Evolutionary conservation across 352 stramenopile genomes (phyloP).

Genomic region (Pythium grandisporangium): DNA sequence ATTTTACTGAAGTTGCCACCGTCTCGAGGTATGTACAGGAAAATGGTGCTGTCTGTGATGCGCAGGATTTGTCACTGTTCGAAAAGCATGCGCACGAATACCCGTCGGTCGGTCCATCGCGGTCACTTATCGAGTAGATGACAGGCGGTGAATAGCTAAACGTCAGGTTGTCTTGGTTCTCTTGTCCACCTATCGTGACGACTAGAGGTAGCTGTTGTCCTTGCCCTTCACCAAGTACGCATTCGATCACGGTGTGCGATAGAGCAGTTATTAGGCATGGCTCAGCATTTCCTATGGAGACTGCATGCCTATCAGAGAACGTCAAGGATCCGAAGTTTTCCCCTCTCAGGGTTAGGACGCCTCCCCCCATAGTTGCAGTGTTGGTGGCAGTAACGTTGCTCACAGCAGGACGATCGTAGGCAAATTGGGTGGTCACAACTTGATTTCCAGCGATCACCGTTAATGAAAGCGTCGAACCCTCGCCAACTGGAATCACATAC

Average conservation of each 20-base stretch:
- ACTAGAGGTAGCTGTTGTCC: constrained; percentile 21
- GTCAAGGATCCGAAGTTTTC: constrained; percentile 37
- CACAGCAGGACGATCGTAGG: constrained; percentile 41
- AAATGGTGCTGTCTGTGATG: constrained; percentile 25
- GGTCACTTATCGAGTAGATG: constrained; percentile 25
- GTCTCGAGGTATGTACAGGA: constrained; percentile 23
- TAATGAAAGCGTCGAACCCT: constrained; percentile 27
- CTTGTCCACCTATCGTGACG: constrained; percentile 31
- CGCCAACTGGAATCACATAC: constrained; percentile 36
- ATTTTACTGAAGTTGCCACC: too few species aligned
- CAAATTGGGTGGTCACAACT: constrained; percentile 21
- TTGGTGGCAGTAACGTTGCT: constrained; percentile 18
- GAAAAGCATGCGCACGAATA: constrained; percentile 35
- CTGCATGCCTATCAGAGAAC: constrained; percentile 23
- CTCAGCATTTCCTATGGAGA: constrained; percentile 12
- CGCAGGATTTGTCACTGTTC: constrained; percentile 26
- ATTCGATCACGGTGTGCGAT: constrained; percentile 23
- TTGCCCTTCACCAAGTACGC: constrained; percentile 28
- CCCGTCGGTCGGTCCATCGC: constrained; percentile 31
- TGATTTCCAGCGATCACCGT: constrained; percentile 34
- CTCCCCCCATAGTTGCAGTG: constrained; percentile 29
- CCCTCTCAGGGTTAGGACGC: constrained; percentile 30
- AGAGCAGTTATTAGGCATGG: constrained; percentile 23
- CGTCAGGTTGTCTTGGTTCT: constrained; percentile 7
- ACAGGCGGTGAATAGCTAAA: constrained; percentile 38